These are phyloP conservation scores for Conticribra weissflogii DNA, from an alignment of 108 stramenopile species.

Conservation along the genomic window DNA sequence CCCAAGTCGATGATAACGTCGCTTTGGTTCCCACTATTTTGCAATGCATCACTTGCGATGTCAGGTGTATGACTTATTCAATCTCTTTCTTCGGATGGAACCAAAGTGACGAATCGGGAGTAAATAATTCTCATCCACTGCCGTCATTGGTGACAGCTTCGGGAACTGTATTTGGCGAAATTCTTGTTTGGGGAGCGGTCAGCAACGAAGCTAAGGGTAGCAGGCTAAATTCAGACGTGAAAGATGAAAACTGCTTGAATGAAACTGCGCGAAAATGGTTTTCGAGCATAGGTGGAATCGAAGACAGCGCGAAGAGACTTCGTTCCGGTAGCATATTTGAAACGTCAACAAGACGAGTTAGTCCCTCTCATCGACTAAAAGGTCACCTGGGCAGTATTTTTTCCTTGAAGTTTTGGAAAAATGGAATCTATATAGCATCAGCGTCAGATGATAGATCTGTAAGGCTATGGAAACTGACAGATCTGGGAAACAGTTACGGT, in stretches of 20 bases:
- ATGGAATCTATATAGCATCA: slow-evolving; percentile 55
- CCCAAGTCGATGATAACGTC: too few species aligned
- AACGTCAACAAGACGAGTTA: slow-evolving; percentile 1
- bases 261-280: slow-evolving; percentile 38
- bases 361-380: slow-evolving; percentile 37
- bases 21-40: slow-evolving; percentile 12
- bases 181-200: slow-evolving; percentile 50
- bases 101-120: neutral
- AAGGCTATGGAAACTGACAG: slow-evolving; percentile 53
- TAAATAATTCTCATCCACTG: too few species aligned
- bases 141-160: slow-evolving; percentile 38
- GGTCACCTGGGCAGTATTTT: slow-evolving; percentile 75
- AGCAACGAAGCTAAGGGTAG: neutral
- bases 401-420: slow-evolving; percentile 46
- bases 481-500: too few species aligned
- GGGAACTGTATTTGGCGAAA: slow-evolving; percentile 69
- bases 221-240: neutral
- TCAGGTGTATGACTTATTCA: slow-evolving; percentile 61
- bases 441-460: slow-evolving; percentile 85
- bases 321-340: neutral
- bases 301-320: neutral
- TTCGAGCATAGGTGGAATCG: too few species aligned
- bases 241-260: slow-evolving; percentile 11
- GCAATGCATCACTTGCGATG: slow-evolving; percentile 43
- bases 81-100: slow-evolving; percentile 39